Percentiles rank a stretch among this genome's conserved stretches.
phyloP scores from a whole-genome alignment of 352 stramenopile species.

The Globisporangium spinosum region DNA sequence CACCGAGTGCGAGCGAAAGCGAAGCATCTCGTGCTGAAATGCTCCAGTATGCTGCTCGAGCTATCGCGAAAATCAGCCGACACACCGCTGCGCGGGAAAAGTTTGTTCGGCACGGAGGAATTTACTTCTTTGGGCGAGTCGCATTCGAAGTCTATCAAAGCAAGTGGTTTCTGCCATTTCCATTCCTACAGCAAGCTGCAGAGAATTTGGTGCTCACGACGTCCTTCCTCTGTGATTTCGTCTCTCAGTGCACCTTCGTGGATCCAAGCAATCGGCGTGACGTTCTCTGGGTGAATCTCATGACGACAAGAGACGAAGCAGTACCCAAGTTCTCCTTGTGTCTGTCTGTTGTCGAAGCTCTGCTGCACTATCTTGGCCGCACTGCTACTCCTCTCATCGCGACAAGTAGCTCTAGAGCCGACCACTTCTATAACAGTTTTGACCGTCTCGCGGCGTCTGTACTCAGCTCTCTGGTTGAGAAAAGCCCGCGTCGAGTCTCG shows the following conservation, averaged over 20 bases:
- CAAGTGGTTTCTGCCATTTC: not conserved
- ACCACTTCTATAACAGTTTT: constrained; percentile 15
- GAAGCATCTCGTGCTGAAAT: constrained; percentile 18
- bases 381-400: not conserved
- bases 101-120: constrained; percentile 26
- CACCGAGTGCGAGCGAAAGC: not conserved
- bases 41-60: constrained; percentile 23
- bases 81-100: constrained; percentile 15
- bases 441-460: constrained; percentile 25
- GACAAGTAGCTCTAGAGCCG: not conserved
- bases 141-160: constrained; percentile 17
- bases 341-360: constrained; percentile 10
- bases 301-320: not conserved
- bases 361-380: constrained; percentile 10
- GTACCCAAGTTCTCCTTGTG: not conserved
- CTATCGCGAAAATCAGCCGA: constrained; percentile 27
- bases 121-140: constrained; percentile 22
- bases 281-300: constrained; percentile 7
- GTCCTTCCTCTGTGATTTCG: constrained; percentile 28
- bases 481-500: constrained; percentile 16
- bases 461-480: constrained; percentile 21
- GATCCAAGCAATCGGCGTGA: constrained; percentile 6
- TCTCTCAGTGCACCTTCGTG: constrained; percentile 1
- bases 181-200: constrained; percentile 8
- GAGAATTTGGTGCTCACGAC: constrained; percentile 28